Base-by-base conservation (phyloP, 108 stramenopile species). In the Skeletonema costatum region DNA sequence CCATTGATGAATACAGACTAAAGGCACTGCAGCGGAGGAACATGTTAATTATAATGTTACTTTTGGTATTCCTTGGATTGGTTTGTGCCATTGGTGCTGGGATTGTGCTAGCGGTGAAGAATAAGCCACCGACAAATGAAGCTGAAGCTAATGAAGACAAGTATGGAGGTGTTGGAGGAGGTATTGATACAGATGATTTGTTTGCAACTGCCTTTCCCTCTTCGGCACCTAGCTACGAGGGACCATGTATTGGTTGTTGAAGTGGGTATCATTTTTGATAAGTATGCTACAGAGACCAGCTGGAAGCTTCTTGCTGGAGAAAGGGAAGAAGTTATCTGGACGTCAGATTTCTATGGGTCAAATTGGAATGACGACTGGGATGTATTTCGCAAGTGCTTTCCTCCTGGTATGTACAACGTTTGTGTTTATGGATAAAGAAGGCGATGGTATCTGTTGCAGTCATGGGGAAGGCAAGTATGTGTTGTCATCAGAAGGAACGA, bases 241-340 rank as follows among this genome's bases (percentile, higher is more conserved):
- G 60, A 14, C 59, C 60, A 51, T 81, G 80, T 42, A 59, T 81
- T 32, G 73, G 69, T 32, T 32, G 12, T 81, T 5, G 80, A 81
- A 66, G 33, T 81, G 10, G 73, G 73, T 14, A 75, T 81, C 56
- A 65, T 80, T 2, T 80, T 81, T 32, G 74, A 81, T 50, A 41
- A 75, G 64, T 70, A 75, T 70, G 63, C 80, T 8, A 68, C 32
- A 10, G 58, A 70, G 56, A 81, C 64, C 3, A 68, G 68, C 13
- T 81, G 80, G 80, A 59, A 66, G 41, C 60, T 81, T 7, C 36
- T 80, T 41, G 51, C 39, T 16, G 73, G 38, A 50, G 78, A 73
- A n/a, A 13, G 25, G 38, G 58, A 67, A 8, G 51, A 16, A 29
- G 50, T 81, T 11, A 68, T 75, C 2, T 81, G 80, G 80, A 39